A percentile compares a stretch with the other conserved stretches of the same genome.
Evolutionary conservation across 495 filamentous ascomycete genomes (phyloP).

Genomic region (Tuber microsphaerosporum): DNA sequence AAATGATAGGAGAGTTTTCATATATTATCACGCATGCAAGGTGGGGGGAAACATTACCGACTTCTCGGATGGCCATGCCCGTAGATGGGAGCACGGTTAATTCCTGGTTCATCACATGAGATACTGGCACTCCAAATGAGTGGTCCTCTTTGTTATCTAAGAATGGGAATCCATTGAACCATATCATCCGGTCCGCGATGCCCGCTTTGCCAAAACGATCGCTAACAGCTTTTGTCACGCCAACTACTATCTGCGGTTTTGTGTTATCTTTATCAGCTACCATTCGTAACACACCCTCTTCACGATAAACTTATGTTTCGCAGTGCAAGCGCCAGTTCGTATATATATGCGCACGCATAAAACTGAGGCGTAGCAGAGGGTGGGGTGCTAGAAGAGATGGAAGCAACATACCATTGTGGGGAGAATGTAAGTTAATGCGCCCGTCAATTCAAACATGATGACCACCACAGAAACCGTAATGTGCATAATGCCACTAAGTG

Average conservation of each 20-base stretch:
- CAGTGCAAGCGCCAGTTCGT: background rate
- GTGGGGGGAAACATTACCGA: conserved; percentile 43
- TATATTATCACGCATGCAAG: background rate
- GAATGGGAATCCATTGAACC: conserved; percentile 97
- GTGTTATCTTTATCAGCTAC: conserved; percentile 23
- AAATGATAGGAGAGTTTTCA: conserved; percentile 1
- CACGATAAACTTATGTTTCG: background rate
- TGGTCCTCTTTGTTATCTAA: conserved; percentile 98
- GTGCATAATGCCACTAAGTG: conserved; percentile 96
- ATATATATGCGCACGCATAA: conserved; percentile 1
- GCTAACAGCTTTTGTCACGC: conserved; percentile 88
- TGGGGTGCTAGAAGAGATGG: background rate
- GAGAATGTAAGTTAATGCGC: conserved; percentile 88
- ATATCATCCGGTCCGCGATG: conserved; percentile 97
- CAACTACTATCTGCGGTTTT: conserved; percentile 66
- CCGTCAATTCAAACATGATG: conserved; percentile 97
- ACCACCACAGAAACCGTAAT: conserved; percentile 93
- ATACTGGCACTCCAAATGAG: conserved; percentile 91
- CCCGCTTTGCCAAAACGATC: conserved; percentile 83
- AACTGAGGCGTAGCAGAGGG: background rate
- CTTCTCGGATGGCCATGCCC: conserved; percentile 63
- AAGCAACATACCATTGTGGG: conserved; percentile 69
- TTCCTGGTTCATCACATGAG: conserved; percentile 80
- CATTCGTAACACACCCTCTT: conserved; percentile 25
- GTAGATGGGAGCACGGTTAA: conserved; percentile 65